These are phyloP conservation scores for Candida mesenterica DNA, from an alignment of 1,139 yeast genomes.

Conservation along the genomic window DNA sequence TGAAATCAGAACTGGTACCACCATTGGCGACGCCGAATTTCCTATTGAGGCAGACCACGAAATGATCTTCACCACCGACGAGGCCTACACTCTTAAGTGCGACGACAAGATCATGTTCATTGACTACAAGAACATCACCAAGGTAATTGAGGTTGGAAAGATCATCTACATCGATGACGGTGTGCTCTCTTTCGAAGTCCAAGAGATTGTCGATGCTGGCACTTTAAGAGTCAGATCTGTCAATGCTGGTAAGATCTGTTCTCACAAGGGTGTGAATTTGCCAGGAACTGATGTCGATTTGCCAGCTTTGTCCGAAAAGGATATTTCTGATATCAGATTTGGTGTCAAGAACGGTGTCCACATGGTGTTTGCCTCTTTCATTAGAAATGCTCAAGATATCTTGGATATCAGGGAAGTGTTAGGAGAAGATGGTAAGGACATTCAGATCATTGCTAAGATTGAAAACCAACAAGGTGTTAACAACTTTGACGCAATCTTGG, in stretches of 20 bases:
- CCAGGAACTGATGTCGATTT: constrained; percentile 99
- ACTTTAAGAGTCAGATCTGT: constrained; percentile 85
- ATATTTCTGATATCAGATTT: constrained; percentile 81
- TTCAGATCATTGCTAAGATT: constrained; percentile 94
- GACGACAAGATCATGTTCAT: constrained; percentile 81
- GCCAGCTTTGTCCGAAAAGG: constrained; percentile 97
- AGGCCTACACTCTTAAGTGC: constrained; percentile 64
- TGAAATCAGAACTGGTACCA: constrained; percentile 98
- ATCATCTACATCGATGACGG: constrained; percentile 96
- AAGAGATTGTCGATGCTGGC: constrained; percentile 72
- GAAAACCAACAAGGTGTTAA: constrained; percentile 99
- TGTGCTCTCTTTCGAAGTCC: constrained; percentile 90
- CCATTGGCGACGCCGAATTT: constrained; percentile 72
- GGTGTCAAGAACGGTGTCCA: constrained; percentile 97
- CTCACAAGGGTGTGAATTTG: constrained; percentile 98
- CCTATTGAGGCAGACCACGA: constrained; percentile 84
- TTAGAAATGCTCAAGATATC: constrained; percentile 91
- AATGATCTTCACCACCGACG: constrained; percentile 92
- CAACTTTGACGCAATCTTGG: constrained; percentile 94
- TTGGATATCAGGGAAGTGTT: constrained; percentile 86
- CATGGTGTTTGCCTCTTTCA: constrained; percentile 97
- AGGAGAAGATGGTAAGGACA: constrained; percentile 95
- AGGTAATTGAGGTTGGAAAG: constrained; percentile 83
- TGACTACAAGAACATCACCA: constrained; percentile 95
- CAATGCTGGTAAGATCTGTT: constrained; percentile 92